A percentile compares a stretch with the other conserved stretches of the same genome.
These are phyloP conservation scores for Penicillium canariense DNA, from an alignment of 495 filamentous ascomycete genomes.

Conservation along the genomic window DNA sequence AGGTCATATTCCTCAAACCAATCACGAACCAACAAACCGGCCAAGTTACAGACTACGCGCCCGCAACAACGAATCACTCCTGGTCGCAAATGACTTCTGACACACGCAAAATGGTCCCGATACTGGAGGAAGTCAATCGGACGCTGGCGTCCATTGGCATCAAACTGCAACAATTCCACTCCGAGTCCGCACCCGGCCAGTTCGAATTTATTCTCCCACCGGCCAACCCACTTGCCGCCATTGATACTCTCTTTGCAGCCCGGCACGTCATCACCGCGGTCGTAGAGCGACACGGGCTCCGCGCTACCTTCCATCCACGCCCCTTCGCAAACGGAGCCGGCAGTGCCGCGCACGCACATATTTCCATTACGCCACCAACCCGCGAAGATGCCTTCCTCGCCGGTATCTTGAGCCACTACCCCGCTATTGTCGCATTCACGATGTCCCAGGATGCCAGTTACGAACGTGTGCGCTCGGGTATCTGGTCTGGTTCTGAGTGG, in stretches of 20 bases:
- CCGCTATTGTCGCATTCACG: slow-evolving; percentile 37
- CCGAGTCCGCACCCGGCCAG: slow-evolving; percentile 72
- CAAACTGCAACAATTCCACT: slow-evolving; percentile 69
- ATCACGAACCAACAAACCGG: slow-evolving; percentile 14
- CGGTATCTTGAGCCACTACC: slow-evolving; percentile 34
- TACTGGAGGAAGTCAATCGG: slow-evolving; percentile 62
- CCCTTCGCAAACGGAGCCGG: slow-evolving; percentile 49
- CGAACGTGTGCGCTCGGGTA: slow-evolving; percentile 38
- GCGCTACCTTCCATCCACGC: slow-evolving; percentile 76
- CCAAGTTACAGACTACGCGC: slow-evolving; percentile 16
- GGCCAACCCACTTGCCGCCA: slow-evolving; percentile 59
- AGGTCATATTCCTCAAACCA: slow-evolving; percentile 66
- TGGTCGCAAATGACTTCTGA: slow-evolving; percentile 46
- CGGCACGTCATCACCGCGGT: slow-evolving; percentile 62
- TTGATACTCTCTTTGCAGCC: slow-evolving; percentile 71
- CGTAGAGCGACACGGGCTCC: slow-evolving; percentile 44
- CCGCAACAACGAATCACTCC: slow-evolving; percentile 46
- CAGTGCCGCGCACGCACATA: slow-evolving; percentile 44
- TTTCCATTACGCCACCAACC: slow-evolving; percentile 35
- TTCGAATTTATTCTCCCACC: slow-evolving; percentile 78
- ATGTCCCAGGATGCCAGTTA: slow-evolving; percentile 42
- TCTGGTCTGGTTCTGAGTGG: slow-evolving; percentile 57
- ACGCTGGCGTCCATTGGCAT: slow-evolving; percentile 61
- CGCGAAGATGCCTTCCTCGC: slow-evolving; percentile 38
- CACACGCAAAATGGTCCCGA: slow-evolving; percentile 41